Conservation (phyloP, 2,329 filamentous ascomycete genomes). For the Dryadomyces quercivorus region DNA sequence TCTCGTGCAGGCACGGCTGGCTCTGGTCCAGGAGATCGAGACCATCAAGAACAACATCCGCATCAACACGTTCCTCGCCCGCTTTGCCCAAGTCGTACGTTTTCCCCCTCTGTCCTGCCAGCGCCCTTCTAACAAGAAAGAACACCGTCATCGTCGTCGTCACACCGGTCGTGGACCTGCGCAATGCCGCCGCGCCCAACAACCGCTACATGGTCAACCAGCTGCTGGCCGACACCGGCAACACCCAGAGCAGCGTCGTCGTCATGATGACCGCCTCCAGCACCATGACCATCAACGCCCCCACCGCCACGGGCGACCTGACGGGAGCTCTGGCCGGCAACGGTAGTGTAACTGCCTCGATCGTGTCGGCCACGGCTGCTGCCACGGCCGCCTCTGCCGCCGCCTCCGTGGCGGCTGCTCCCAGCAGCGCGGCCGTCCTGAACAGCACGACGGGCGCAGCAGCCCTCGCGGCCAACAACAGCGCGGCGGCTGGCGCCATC, state of each 20-base stretch:
- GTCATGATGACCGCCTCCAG: constrained; percentile 26
- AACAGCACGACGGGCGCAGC: constrained; percentile 6
- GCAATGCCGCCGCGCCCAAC: constrained; percentile 17
- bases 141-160: constrained; percentile 27
- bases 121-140: constrained; percentile 12
- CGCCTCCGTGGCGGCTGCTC: constrained; percentile 3
- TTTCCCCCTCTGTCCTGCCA: background rate
- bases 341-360: constrained; percentile 4
- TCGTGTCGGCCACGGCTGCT: constrained; percentile 6
- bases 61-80: constrained; percentile 25
- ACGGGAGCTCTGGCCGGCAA: constrained; percentile 2
- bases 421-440: constrained; percentile 4
- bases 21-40: constrained; percentile 23
- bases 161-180: constrained; percentile 23
- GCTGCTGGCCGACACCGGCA: constrained; percentile 24
- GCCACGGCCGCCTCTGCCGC: constrained; percentile 11
- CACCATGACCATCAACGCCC: constrained; percentile 21
- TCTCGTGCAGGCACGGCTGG: constrained; percentile 23
- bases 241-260: constrained; percentile 20
- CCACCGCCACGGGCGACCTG: constrained; percentile 10
- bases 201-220: constrained; percentile 28
- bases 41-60: constrained; percentile 30
- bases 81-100: constrained; percentile 24
- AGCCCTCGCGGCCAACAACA: background rate
- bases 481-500: too few relatives aligned